These are phyloP conservation scores for Dendrobium catenatum DNA, from an alignment of 106 monocot species.

Conservation along the genomic window DNA sequence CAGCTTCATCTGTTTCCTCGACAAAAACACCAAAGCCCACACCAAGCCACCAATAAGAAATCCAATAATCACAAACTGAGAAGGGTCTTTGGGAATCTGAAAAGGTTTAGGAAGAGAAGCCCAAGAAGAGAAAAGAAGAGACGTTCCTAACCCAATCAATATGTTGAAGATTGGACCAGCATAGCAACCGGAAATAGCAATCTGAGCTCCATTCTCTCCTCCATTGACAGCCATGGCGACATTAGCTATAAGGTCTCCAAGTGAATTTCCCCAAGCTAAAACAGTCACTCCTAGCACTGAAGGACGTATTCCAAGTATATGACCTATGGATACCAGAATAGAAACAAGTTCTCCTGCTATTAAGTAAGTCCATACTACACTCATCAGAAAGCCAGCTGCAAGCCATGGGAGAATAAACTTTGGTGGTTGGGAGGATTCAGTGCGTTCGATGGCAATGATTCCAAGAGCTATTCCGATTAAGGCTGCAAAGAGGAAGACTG, in stretches of 20 bases:
- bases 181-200: slow-evolving; percentile 21
- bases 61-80: slow-evolving; percentile 2
- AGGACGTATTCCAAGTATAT: slow-evolving; percentile 28
- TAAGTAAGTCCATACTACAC: slow-evolving; percentile 49
- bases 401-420: slow-evolving; percentile 38
- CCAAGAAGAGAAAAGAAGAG: slow-evolving; percentile 9
- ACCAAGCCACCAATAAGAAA: slow-evolving; percentile 14
- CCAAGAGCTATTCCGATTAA: slow-evolving; percentile 22
- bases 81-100: slow-evolving; percentile 7
- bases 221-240: slow-evolving; percentile 43
- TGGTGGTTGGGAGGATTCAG: slow-evolving; percentile 23
- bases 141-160: slow-evolving; percentile 13
- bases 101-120: neutral
- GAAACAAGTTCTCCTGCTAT: slow-evolving; percentile 42
- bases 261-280: slow-evolving; percentile 56
- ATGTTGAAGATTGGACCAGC: slow-evolving; percentile 22
- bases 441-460: slow-evolving; percentile 17
- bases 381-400: slow-evolving; percentile 44
- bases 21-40: slow-evolving; percentile 15
- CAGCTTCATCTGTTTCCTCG: slow-evolving; percentile 19
- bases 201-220: slow-evolving; percentile 23
- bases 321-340: slow-evolving; percentile 30
- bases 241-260: slow-evolving; percentile 51
- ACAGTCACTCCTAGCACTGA: slow-evolving; percentile 42
- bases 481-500: slow-evolving; percentile 22